Base-by-base conservation (phyloP, 1,139 yeast genomes). In the Suhomyces bolitotheri region DNA sequence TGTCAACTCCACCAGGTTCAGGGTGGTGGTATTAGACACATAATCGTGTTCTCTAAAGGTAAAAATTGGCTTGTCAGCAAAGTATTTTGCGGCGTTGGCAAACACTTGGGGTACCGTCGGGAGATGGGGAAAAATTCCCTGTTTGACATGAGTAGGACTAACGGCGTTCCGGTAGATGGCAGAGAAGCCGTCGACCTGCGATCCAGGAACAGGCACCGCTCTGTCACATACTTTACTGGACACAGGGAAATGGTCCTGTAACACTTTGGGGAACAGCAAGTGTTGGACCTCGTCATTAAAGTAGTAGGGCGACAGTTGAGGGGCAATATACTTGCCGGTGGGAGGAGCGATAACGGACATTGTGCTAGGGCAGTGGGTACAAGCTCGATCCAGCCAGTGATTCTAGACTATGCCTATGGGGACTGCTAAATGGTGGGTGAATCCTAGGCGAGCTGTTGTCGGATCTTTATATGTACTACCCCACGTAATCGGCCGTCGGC, bases 141-240 rank as follows among this genome's bases (percentile, higher is more conserved):
- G 43, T 43, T 65, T 66, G 27, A 54, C 36, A 3, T 44, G 42
- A 14, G 44, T 43, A 12, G 62, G 56, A 24, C 48, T 49, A 17
- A 55, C 54, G 8, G 42, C 40, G 44, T 64, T 66, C 27, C 73
- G 47, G 48, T 60, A 68, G 29, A 66, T 54, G 9, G 56, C 50
- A 9, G 70, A 60, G 39, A 41, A 60, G 1, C 70, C 72, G 1
- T 44, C 50, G 20, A 47, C 45, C 19, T 46, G 59, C 10, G 70
- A 51, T 2, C 66, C 67, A 1, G 62, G 57, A 13, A 66, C 39
- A 4, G 64, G 53, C 5, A 56, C 49, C 1, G 71, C 48, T 10
- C 38, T 26, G 20, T 24, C 24, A 12, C 31, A 19, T n/a, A 31
- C 15, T 10, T 15, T 4, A 3, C 39, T 37, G 6, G 54, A 53